Conservation (phyloP, 768 basidiomycete species). For the Boletus barrowsii region DNA sequence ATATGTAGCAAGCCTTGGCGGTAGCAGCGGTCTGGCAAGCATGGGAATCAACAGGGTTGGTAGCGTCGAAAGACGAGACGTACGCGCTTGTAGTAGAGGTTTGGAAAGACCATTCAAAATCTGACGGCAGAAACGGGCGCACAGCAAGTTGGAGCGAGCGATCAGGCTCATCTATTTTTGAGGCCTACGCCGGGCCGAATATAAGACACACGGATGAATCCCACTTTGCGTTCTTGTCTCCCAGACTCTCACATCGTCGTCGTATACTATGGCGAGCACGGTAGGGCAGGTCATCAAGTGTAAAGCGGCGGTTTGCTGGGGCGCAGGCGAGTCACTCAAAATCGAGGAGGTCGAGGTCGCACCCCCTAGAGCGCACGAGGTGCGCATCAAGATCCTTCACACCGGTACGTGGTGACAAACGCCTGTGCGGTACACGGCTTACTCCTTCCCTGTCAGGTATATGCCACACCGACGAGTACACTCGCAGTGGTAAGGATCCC, state of each 20-base stretch:
- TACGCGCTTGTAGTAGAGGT: slow-evolving; percentile 89
- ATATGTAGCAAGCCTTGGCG: slow-evolving; percentile 72
- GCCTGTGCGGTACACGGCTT: slow-evolving; percentile 2
- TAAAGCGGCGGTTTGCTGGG: slow-evolving; percentile 97
- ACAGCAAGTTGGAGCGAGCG: background rate
- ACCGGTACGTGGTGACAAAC: slow-evolving; percentile 55
- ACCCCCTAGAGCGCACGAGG: slow-evolving; percentile 87
- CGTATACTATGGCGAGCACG: slow-evolving; percentile 61
- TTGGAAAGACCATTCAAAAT: slow-evolving; percentile 72
- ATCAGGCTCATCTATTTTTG: slow-evolving; percentile 1
- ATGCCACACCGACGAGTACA: slow-evolving; percentile 98
- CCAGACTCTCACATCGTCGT: slow-evolving; percentile 23
- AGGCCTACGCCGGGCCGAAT: background rate
- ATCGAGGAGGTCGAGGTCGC: slow-evolving; percentile 93
- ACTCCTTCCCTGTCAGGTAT: slow-evolving; percentile 52
- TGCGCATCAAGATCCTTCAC: slow-evolving; percentile 88
- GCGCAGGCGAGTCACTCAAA: slow-evolving; percentile 78
- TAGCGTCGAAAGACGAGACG: slow-evolving; percentile 26
- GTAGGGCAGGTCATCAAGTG: slow-evolving; percentile 75
- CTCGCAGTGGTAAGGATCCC: slow-evolving; percentile 91
- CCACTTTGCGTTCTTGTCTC: slow-evolving; percentile 12
- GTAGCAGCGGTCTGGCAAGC: slow-evolving; percentile 67
- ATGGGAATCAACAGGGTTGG: background rate
- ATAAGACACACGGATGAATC: background rate
- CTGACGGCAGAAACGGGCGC: background rate